Evolutionary conservation across 2,329 filamentous ascomycete species (phyloP).

Genomic region (Annulohypoxylon truncatum): DNA sequence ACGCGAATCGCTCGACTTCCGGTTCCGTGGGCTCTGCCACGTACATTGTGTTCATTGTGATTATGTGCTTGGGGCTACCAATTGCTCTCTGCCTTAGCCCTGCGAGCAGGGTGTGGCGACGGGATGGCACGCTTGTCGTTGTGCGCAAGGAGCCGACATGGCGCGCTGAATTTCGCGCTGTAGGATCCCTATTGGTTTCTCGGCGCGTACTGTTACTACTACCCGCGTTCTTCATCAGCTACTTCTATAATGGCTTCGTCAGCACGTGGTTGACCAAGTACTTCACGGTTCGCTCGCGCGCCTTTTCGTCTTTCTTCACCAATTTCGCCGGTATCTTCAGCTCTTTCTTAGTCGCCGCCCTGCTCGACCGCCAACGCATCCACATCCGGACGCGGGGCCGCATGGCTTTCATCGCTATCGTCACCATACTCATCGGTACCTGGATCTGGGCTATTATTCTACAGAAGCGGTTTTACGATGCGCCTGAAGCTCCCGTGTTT

Average conservation of each 20-base stretch:
- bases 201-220: constrained; percentile 49
- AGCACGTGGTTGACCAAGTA: constrained; percentile 50
- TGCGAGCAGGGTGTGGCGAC: constrained; percentile 50
- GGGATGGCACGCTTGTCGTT: constrained; percentile 46
- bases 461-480: constrained; percentile 49
- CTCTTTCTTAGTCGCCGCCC: constrained; percentile 48
- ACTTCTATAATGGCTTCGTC: constrained; percentile 51
- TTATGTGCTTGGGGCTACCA: constrained; percentile 51
- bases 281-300: constrained; percentile 50
- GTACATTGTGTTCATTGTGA: constrained; percentile 50
- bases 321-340: constrained; percentile 50
- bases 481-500: constrained; percentile 44
- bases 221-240: constrained; percentile 52
- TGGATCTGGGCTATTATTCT: constrained; percentile 50
- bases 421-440: constrained; percentile 46
- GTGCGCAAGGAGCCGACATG: constrained; percentile 45
- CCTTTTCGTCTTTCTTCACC: constrained; percentile 52
- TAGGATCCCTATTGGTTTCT: constrained; percentile 42
- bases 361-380: constrained; percentile 49
- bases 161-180: constrained; percentile 48
- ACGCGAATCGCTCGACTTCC: constrained; percentile 45
- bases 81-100: constrained; percentile 49
- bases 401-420: constrained; percentile 45
- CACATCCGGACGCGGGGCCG: constrained; percentile 47
- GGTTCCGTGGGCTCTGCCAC: constrained; percentile 45